A percentile compares a stretch with the other conserved stretches of the same genome.
These are phyloP conservation scores for Psidium guajava DNA, from an alignment of 345 rosid species.

Conservation along the genomic window DNA sequence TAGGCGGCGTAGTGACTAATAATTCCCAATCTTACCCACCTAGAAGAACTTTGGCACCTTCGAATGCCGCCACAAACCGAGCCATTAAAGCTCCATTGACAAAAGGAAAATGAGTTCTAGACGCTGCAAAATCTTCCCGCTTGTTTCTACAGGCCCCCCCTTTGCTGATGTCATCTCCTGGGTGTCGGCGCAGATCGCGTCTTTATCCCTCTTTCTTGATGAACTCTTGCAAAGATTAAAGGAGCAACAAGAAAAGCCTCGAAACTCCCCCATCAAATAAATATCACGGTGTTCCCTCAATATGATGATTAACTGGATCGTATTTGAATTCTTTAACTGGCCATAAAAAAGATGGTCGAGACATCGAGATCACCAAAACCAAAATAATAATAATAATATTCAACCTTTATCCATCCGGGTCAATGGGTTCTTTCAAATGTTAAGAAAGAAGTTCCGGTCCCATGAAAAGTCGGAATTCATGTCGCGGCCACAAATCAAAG, in stretches of 20 bases:
- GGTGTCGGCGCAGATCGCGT: neutral
- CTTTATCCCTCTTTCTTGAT: neutral
- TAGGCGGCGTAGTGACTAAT: neutral
- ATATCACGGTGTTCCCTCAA: no score
- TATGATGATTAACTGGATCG: neutral
- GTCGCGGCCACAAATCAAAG: neutral
- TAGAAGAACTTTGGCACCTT: neutral
- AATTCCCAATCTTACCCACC: neutral
- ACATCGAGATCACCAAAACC: neutral
- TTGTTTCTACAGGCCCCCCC: neutral
- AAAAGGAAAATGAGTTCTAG: neutral
- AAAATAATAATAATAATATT: neutral
- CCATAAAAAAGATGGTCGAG: neutral
- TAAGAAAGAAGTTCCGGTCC: neutral
- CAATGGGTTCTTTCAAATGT: neutral
- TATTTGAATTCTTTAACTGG: neutral
- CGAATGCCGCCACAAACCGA: neutral
- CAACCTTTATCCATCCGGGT: neutral
- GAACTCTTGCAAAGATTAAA: neutral
- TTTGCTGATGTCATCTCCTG: neutral
- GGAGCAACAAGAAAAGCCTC: neutral
- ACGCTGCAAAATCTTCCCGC: neutral
- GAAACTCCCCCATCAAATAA: neutral
- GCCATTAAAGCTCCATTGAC: neutral
- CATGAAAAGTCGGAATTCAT: neutral